These are phyloP conservation scores for Blepharisma stoltei DNA, from an alignment of 73 alveolate species.

Conservation along the genomic window DNA sequence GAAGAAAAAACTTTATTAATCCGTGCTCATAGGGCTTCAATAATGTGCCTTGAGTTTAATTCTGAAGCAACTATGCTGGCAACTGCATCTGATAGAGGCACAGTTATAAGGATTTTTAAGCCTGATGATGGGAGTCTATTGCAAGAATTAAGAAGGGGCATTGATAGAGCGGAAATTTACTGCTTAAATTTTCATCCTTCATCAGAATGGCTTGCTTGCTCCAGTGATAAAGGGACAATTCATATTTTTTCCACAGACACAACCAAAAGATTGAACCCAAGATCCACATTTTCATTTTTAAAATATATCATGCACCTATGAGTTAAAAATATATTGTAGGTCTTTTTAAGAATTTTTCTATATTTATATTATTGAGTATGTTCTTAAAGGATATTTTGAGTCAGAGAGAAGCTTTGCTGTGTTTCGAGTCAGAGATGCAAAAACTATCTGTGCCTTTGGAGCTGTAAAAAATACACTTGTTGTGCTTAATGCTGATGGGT, in stretches of 20 bases:
- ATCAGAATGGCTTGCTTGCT: slow-evolving; percentile 83
- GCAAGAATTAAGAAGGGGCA: slow-evolving; percentile 93
- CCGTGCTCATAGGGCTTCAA: slow-evolving; percentile 65
- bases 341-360: slow-evolving; percentile 56
- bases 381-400: slow-evolving; percentile 69
- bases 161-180: slow-evolving; percentile 90
- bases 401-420: slow-evolving; percentile 96
- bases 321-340: slow-evolving; percentile 24
- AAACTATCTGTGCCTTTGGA: slow-evolving; percentile 75
- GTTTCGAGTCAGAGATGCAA: slow-evolving; percentile 74
- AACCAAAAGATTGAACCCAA: slow-evolving; percentile 41
- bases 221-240: slow-evolving; percentile 94
- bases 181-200: slow-evolving; percentile 82
- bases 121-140: slow-evolving; percentile 59
- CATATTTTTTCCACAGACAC: slow-evolving; percentile 71
- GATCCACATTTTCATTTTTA: neutral
- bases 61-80: slow-evolving; percentile 85
- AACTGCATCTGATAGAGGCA: slow-evolving; percentile 88
- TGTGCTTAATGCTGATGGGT: slow-evolving; percentile 86
- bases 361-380: no score
- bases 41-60: slow-evolving; percentile 69
- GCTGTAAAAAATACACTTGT: slow-evolving; percentile 29
- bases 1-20: slow-evolving; percentile 38
- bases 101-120: slow-evolving; percentile 76
- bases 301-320: no score